Conservation (phyloP, 345 rosid genomes). For the Adansonia digitata region DNA sequence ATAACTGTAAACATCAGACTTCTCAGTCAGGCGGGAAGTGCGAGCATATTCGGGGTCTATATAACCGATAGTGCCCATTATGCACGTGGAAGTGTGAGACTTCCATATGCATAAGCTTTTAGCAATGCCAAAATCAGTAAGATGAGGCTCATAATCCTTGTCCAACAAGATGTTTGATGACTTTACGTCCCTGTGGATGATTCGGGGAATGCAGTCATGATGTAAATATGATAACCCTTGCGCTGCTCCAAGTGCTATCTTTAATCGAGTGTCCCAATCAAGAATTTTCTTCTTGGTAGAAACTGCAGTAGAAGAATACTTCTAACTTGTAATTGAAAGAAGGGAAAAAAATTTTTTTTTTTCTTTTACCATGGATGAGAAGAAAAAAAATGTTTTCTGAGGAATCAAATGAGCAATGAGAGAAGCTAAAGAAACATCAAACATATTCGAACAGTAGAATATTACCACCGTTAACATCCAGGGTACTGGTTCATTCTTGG, state of each 20-base stretch:
- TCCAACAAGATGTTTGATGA: conserved; percentile 85
- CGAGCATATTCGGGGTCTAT: conserved; percentile 98
- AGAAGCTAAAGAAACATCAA: not conserved
- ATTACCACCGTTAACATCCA: not conserved
- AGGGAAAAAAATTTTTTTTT: not conserved
- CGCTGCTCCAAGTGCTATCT: conserved; percentile 87
- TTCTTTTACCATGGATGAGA: not conserved
- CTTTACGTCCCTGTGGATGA: conserved; percentile 93
- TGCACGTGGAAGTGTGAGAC: conserved; percentile 71
- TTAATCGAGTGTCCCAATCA: conserved; percentile 78
- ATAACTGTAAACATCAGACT: conserved; percentile 90
- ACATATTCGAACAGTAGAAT: not conserved
- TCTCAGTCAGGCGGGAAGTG: conserved; percentile 88
- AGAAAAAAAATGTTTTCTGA: no score
- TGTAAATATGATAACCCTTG: conserved; percentile 91
- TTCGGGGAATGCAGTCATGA: conserved; percentile 92
- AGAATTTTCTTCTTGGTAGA: conserved; percentile 71
- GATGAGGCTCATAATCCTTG: conserved; percentile 84
- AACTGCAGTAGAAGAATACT: conserved; percentile 35
- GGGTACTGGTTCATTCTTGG: not conserved
- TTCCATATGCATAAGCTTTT: conserved; percentile 75
- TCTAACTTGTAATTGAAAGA: not conserved
- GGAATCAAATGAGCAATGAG: not conserved
- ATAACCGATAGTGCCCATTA: conserved; percentile 97
- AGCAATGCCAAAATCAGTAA: conserved; percentile 97